Evolutionary conservation across 352 stramenopile genomes (phyloP), one percentile per base, ranked within the genome.

Genomic region (Globisporangium paddicum): DNA sequence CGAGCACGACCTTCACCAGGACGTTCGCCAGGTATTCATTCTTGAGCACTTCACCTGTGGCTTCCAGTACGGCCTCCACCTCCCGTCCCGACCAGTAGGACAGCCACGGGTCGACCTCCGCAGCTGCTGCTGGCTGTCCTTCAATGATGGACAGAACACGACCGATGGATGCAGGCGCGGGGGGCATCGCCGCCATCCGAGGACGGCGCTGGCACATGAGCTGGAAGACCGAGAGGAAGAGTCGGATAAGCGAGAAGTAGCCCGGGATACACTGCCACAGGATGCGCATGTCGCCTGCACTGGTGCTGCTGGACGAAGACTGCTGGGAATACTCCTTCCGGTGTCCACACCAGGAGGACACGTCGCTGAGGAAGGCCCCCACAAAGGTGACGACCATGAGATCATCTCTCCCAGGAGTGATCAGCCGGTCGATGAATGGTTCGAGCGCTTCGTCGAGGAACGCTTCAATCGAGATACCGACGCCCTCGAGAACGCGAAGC

Each of bases 181-280:
- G 68, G 1, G 72, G 69, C 50, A 77, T 68, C 1, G 68, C 63
- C 1, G 75, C 73, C 23, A 55, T 53, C 2, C 79, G 79, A 6
- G 69, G 64, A 10, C 85, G 81, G 2, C 85, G 81, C 55, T 90
- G 80, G 26, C 81, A 90, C 74, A 95, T 92, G 30, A 80, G 82
- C 55, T 82, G 58, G 64, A 93, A 93, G 28, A 90, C 64, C 8
- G 71, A 69, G 40, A 89, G 69, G 34, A 87, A 91, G 32, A 87
- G 60, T 10, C 79, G 82, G 16, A 90, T 64, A 21, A 92, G 60
- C 38, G 66, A 63, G 65, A 90, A 89, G 62, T 95, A 95, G 0
- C 85, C 85, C 11, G 85, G 85, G 19, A 95, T 58, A 11, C 79
- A 90, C 60, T 92, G 83, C 85, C 85, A 95, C 28, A 86, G 30